Base-by-base conservation (phyloP, 2,329 filamentous ascomycete species). In the Didymellaceae sp. region DNA sequence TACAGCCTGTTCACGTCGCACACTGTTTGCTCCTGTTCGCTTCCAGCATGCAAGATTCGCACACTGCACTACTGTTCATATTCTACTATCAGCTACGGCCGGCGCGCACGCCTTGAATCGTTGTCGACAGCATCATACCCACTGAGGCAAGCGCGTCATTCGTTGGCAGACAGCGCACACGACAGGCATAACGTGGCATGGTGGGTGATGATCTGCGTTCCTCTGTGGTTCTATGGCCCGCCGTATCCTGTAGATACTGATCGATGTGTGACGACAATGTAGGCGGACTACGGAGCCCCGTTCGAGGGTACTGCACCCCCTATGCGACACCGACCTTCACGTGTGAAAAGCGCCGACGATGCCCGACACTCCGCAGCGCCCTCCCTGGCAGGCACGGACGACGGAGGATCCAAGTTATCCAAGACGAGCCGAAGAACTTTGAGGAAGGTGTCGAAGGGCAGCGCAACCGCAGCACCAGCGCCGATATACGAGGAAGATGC, bases 11-110 rank as follows among this genome's bases (percentile, higher is more conserved):
- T 67, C 54, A 34, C 46, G 62, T 70, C 42, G 57, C 66, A 73
- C 70, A 62, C 61, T 64, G 57, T 62, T 59, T 61, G 54, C 62
- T 57, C 52, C 53, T 59, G 51, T 59, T 66, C 62, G 60, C 58
- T 60, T 59, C 57, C 65, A 71, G 66, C 62, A 74, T 74, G 71
- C 69, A 67, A 54, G 59, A 58, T 65, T 67, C 61, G 62, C 60
- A 66, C 63, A 59, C 55, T 68, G 68, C 65, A 56, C 59, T 39
- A 56, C 61, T 42, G 24, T 57, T 53, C 39, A 66, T 58, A 56
- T 55, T 62, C 54, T 45, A 42, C 54, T 55, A 31, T 53, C 57
- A 34, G 60, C 57, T 54, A 54, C 59, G 52, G 59, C 57, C 35
- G 47, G 30, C 49, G 33, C 53, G 49, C 59, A 57, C 52, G 44